These are phyloP conservation scores for Grigorovia humatica DNA, from an alignment of 805 yeast species.

Conservation along the genomic window DNA sequence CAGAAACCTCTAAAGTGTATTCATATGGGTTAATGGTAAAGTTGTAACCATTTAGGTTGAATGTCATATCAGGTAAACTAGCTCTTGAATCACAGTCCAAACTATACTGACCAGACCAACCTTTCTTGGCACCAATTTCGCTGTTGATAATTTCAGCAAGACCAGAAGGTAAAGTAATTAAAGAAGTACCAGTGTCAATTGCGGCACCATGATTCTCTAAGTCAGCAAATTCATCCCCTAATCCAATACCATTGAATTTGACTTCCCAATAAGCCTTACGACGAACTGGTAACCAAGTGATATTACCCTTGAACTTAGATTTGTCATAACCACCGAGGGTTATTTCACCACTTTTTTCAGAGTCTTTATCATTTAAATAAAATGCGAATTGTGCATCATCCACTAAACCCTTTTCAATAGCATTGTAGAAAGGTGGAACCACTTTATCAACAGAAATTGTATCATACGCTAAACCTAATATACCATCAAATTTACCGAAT, in stretches of 20 bases:
- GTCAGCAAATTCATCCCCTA: constrained; percentile 86
- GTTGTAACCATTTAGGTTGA: constrained; percentile 82
- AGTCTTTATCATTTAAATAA: constrained; percentile 77
- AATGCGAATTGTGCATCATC: constrained; percentile 84
- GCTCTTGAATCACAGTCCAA: constrained; percentile 84
- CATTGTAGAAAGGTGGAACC: constrained; percentile 91
- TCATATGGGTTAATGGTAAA: constrained; percentile 85
- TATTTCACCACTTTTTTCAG: constrained; percentile 73
- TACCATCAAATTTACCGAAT: constrained; percentile 97
- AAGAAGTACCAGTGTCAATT: constrained; percentile 96
- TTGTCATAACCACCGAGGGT: constrained; percentile 92
- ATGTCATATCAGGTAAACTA: constrained; percentile 80
- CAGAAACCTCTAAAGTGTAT: constrained; percentile 88
- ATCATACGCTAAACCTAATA: constrained; percentile 88
- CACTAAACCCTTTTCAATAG: constrained; percentile 67
- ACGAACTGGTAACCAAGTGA: constrained; percentile 95
- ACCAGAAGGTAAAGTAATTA: constrained; percentile 89
- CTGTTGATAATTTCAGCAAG: constrained; percentile 91
- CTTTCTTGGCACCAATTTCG: constrained; percentile 93
- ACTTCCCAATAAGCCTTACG: constrained; percentile 99
- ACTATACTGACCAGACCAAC: constrained; percentile 96
- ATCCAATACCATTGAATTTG: constrained; percentile 75
- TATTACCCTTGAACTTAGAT: constrained; percentile 64
- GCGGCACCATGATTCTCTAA: constrained; percentile 87
- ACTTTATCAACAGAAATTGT: constrained; percentile 80